Base-by-base conservation (phyloP, 2,329 filamentous ascomycete species). In the Karstenula rhodostoma region DNA sequence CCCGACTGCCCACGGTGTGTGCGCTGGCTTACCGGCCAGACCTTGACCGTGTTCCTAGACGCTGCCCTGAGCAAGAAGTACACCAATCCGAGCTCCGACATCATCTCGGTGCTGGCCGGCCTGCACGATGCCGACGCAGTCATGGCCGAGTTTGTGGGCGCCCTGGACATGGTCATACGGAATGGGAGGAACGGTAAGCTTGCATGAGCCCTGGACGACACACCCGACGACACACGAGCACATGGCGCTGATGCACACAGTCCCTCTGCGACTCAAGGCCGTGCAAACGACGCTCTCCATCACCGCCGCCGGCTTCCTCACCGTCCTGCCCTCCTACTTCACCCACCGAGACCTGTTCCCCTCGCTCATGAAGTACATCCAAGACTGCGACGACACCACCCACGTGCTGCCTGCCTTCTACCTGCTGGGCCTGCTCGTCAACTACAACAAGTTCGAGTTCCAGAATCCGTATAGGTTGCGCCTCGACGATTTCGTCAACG, bases 401-500 rank as follows among this genome's bases (percentile, higher is more conserved):
- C 70, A 87, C 87, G 59, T 86, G 56, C 54, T 92, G 46, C 87
- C 91, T 60, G 90, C 94, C 0, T 93, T 97, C 67, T 87, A 90
- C 15, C 85, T 98, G 10, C 84, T 97, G 22, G 94, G 94, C 13
- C 84, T 98, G 4, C 83, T 99, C 56, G 91, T 92, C 66, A 99
- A 98, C 80, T 98, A 98, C 85, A 98, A 99, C 85, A 99, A 98
- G 78, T 99, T 99, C 73, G 95, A 99, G 78, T 94, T 96, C 59
- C 94, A 97, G 75, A 99, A 99, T 69, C 94, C 94, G 0, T 99
- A 99, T 71, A 90, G 95, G 70, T 82, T 96, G 64, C 91, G 94
- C 29, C 85, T 99, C 17, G 93, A 94, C 70, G 94, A 98, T 77
- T 98, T 98, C 78, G 93, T 97, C 71, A 97, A 99, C 73, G 94